These are phyloP conservation scores for Capronia epimyces DNA, from an alignment of 2,329 filamentous ascomycete species.

Conservation along the genomic window DNA sequence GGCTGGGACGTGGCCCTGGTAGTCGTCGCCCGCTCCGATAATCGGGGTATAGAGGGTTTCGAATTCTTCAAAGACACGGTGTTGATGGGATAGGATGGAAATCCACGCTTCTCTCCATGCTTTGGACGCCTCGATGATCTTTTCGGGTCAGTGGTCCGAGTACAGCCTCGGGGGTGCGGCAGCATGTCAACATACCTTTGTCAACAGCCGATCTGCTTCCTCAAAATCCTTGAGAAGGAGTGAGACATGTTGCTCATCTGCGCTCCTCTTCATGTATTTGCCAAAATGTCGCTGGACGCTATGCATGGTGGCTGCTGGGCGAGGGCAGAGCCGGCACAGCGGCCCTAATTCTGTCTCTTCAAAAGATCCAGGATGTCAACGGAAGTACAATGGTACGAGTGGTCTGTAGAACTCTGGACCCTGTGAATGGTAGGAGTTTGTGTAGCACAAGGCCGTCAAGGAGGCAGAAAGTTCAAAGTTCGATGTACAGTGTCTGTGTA, in stretches of 20 bases:
- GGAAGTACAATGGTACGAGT: neutral
- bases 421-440: neutral
- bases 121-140: slow-evolving; percentile 72
- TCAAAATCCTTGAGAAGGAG: slow-evolving; percentile 73
- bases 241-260: slow-evolving; percentile 70
- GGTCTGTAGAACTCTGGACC: neutral
- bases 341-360: neutral
- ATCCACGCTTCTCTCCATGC: slow-evolving; percentile 76
- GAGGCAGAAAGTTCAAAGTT: neutral
- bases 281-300: slow-evolving; percentile 70
- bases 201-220: slow-evolving; percentile 68
- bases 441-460: slow-evolving; percentile 3
- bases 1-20: slow-evolving; percentile 50
- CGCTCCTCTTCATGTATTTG: slow-evolving; percentile 63
- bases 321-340: slow-evolving; percentile 10
- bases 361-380: neutral
- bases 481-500: too few relatives aligned
- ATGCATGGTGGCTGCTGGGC: slow-evolving; percentile 50
- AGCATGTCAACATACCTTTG: slow-evolving; percentile 52
- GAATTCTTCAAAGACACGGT: slow-evolving; percentile 61
- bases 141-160: slow-evolving; percentile 15
- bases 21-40: slow-evolving; percentile 57
- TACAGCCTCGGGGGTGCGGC: neutral
- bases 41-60: slow-evolving; percentile 73
- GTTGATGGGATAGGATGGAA: slow-evolving; percentile 63